phyloP scores from a whole-genome alignment of 2,329 filamentous ascomycete genomes.

The Pseudogymnoascus destructans region DNA sequence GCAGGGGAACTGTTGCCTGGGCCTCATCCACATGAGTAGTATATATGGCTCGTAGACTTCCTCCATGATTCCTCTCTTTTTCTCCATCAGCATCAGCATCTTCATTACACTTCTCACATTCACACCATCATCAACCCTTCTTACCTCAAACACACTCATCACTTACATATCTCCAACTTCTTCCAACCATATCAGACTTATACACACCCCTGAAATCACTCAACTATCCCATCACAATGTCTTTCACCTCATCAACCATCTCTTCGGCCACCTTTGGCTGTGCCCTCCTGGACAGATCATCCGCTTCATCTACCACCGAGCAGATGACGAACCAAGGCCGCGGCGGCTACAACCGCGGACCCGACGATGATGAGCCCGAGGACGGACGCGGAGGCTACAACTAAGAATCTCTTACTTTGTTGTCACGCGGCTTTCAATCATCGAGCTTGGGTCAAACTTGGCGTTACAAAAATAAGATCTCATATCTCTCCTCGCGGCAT shows the following conservation, averaged over 20 bases:
- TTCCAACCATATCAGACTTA: neutral
- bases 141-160: neutral
- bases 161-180: neutral
- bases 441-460: neutral
- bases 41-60: neutral
- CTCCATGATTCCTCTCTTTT: neutral
- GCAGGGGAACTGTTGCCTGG: neutral
- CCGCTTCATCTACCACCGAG: neutral
- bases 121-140: neutral
- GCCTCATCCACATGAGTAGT: neutral
- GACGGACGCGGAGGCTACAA: slow-evolving; percentile 24
- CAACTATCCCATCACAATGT: neutral
- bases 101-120: slow-evolving; percentile 4
- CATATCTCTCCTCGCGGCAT: neutral
- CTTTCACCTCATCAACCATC: neutral
- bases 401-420: slow-evolving; percentile 13
- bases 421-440: neutral
- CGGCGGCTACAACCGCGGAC: slow-evolving; percentile 16
- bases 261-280: neutral
- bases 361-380: slow-evolving; percentile 22
- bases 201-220: neutral
- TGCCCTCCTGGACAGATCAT: neutral
- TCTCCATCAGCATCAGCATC: slow-evolving; percentile 2
- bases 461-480: neutral
- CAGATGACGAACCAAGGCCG: slow-evolving; percentile 11